These are phyloP conservation scores for Hypoxylon sp. DNA, from an alignment of 2,329 filamentous ascomycete genomes.

Conservation along the genomic window DNA sequence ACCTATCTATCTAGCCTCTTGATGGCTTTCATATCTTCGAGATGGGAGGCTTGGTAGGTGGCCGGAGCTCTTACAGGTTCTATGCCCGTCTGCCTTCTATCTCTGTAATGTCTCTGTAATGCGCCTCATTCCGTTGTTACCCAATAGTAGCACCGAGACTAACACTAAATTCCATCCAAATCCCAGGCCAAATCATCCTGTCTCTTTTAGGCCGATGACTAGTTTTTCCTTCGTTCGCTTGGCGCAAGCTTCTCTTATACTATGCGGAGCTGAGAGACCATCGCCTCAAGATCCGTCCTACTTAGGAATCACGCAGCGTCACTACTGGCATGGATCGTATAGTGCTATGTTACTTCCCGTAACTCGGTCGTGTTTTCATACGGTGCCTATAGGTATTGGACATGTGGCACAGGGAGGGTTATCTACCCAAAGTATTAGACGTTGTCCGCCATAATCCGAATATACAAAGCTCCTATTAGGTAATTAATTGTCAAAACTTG, in stretches of 20 bases:
- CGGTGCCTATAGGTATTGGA: background rate
- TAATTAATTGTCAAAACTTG: background rate
- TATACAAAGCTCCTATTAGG: background rate
- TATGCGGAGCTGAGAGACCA: background rate
- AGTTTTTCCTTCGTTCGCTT: background rate
- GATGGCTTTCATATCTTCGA: no score
- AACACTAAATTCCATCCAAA: no score
- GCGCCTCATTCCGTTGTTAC: no score
- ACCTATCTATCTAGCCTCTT: no score
- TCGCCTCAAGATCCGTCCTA: background rate
- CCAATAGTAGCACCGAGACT: no score
- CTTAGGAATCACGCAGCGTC: background rate
- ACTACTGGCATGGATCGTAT: background rate
- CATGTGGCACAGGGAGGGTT: no score
- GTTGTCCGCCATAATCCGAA: background rate
- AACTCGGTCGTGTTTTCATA: background rate
- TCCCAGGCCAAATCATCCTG: background rate
- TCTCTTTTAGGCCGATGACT: background rate
- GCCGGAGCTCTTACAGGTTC: no score
- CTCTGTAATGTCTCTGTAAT: no score
- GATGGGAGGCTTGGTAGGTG: no score
- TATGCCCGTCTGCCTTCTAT: no score
- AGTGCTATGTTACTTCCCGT: background rate
- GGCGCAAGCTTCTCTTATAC: background rate
- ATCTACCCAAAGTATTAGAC: background rate